phyloP scores from a whole-genome alignment of 2,329 filamentous ascomycete species.

The Scedosporium dehoogii region DNA sequence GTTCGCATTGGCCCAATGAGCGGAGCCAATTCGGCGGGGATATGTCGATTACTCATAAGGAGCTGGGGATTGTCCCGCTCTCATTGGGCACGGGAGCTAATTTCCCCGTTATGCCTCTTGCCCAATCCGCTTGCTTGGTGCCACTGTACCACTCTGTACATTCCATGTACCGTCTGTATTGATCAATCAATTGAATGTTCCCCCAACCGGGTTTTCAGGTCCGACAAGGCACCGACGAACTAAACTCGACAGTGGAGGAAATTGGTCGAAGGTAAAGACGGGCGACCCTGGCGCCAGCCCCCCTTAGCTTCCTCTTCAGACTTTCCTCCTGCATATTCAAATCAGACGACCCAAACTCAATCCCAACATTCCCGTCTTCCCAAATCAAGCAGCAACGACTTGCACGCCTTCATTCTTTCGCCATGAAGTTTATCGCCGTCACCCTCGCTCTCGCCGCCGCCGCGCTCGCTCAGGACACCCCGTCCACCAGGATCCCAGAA shows the following conservation, averaged over 20 bases:
- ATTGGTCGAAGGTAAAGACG: too few relatives aligned
- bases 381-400: background rate
- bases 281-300: too few relatives aligned
- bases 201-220: too few relatives aligned
- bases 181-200: too few relatives aligned
- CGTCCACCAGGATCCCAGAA: background rate
- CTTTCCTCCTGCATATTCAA: too few relatives aligned
- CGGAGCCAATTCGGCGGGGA: background rate
- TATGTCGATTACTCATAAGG: background rate
- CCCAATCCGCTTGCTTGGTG: background rate
- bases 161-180: background rate
- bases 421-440: conserved; percentile 5
- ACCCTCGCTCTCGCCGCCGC: conserved; percentile 4
- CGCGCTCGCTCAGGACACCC: conserved; percentile 6
- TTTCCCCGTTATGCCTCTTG: background rate
- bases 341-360: background rate
- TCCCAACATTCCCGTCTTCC: background rate
- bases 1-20: background rate
- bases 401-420: background rate
- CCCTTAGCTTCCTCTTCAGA: too few relatives aligned
- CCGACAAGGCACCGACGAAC: too few relatives aligned
- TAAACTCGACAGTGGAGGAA: too few relatives aligned
- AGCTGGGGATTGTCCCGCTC: background rate
- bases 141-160: background rate
- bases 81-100: background rate